These are phyloP conservation scores for Plectosphaerella sp. DNA, from an alignment of 2,329 filamentous ascomycete species.

Conservation along the genomic window DNA sequence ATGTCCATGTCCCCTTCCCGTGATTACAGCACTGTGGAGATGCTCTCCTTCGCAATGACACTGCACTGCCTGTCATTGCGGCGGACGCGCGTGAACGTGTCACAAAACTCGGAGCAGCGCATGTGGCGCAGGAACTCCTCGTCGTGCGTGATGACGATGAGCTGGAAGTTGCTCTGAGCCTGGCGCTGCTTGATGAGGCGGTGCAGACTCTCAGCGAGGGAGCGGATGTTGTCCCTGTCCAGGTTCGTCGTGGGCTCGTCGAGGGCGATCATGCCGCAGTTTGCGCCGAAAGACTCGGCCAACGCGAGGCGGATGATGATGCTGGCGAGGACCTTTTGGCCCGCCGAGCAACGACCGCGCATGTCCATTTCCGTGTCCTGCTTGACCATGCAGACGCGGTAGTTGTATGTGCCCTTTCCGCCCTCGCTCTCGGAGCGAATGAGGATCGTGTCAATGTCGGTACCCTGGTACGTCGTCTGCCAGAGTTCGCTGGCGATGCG, in stretches of 20 bases:
- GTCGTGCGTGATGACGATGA: constrained; percentile 98
- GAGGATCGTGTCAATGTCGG: constrained; percentile 93
- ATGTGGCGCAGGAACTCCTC: constrained; percentile 93
- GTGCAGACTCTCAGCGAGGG: constrained; percentile 78
- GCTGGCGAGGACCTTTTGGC: constrained; percentile 91
- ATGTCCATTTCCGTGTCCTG: constrained; percentile 98
- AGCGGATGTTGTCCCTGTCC: constrained; percentile 89
- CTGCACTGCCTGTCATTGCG: constrained; percentile 84
- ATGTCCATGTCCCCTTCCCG: too few species aligned
- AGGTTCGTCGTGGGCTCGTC: constrained; percentile 98
- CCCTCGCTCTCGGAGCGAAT: constrained; percentile 86
- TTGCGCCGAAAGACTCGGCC: constrained; percentile 92
- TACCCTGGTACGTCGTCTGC: constrained; percentile 94
- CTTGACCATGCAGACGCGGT: constrained; percentile 97
- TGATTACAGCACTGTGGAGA: constrained; percentile 41
- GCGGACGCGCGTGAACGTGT: constrained; percentile 84
- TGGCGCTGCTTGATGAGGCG: constrained; percentile 80
- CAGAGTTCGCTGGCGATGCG: constrained; percentile 93
- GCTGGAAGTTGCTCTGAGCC: constrained; percentile 90
- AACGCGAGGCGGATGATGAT: constrained; percentile 97
- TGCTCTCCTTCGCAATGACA: constrained; percentile 69
- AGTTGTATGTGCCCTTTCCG: constrained; percentile 86
- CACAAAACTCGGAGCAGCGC: constrained; percentile 89
- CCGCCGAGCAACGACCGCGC: constrained; percentile 93
- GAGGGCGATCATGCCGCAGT: constrained; percentile 92